Evolutionary conservation across 441 rosid species (phyloP).

Genomic region (Hura crepitans): DNA sequence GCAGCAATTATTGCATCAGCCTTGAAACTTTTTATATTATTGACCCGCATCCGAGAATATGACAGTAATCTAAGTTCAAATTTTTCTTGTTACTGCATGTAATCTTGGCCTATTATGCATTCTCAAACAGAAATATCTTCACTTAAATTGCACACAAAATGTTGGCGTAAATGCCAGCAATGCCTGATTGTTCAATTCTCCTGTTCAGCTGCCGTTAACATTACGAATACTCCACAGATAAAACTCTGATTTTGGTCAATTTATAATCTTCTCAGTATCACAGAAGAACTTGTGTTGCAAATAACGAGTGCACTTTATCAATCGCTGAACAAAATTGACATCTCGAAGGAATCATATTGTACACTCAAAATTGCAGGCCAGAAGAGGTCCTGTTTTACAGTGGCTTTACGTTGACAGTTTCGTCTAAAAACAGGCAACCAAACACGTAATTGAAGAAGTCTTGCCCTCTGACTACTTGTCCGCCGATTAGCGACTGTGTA

Average conservation of each 20-base stretch:
- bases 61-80: too few species aligned
- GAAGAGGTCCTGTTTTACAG: constrained; percentile 28
- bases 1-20: background rate
- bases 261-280: too few species aligned
- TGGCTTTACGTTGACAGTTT: constrained; percentile 50
- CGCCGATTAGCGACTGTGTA: constrained; percentile 38
- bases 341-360: background rate
- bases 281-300: background rate
- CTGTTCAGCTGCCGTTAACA: too few species aligned
- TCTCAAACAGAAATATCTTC: too few species aligned
- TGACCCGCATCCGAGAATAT: background rate
- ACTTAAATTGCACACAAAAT: too few species aligned
- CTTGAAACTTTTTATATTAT: background rate
- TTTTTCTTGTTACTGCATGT: too few species aligned
- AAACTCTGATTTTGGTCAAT: too few species aligned
- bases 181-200: too few species aligned
- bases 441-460: constrained; percentile 76
- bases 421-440: constrained; percentile 78
- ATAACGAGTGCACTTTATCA: background rate
- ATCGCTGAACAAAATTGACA: background rate
- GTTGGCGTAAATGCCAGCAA: too few species aligned
- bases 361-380: background rate
- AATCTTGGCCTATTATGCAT: too few species aligned
- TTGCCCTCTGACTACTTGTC: constrained; percentile 39
- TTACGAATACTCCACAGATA: too few species aligned